These are phyloP conservation scores for Corylus heterophylla DNA, from an alignment of 306 rosid genomes.

Conservation along the genomic window DNA sequence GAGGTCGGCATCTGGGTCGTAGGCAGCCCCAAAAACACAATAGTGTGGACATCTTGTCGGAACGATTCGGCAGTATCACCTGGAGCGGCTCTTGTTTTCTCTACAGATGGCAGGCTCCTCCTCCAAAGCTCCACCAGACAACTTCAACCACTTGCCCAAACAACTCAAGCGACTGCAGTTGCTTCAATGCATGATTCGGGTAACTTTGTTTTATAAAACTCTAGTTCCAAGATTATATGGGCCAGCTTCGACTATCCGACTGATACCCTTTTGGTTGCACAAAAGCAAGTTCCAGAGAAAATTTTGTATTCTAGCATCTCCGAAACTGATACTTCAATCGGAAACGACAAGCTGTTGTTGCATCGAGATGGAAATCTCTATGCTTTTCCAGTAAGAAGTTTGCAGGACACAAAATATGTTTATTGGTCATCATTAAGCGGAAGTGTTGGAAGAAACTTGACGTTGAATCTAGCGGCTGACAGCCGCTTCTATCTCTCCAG, in stretches of 20 bases:
- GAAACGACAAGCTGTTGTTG: neutral
- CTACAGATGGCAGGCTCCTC: neutral
- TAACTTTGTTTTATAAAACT: neutral
- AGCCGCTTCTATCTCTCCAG: neutral
- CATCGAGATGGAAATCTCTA: neutral
- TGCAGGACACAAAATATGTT: neutral
- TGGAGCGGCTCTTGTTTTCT: neutral
- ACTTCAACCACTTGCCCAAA: neutral
- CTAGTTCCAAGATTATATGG: neutral
- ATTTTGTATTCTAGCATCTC: neutral
- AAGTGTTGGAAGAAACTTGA: neutral
- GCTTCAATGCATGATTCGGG: conserved; percentile 10
- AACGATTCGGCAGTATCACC: neutral
- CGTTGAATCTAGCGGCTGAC: neutral
- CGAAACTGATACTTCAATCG: neutral
- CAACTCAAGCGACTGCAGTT: neutral
- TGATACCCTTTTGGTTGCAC: conserved; percentile 1
- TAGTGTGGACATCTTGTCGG: neutral
- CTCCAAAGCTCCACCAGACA: neutral
- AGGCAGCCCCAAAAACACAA: neutral
- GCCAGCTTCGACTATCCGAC: neutral
- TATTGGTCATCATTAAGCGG: neutral
- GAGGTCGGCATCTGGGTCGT: neutral
- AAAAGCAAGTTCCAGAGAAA: neutral
- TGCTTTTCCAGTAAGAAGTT: neutral